Evolutionary conservation across 1,284 basidiomycete genomes (phyloP), one percentile per base, ranked within the genome.

Genomic region (Amylostereum areolatum): DNA sequence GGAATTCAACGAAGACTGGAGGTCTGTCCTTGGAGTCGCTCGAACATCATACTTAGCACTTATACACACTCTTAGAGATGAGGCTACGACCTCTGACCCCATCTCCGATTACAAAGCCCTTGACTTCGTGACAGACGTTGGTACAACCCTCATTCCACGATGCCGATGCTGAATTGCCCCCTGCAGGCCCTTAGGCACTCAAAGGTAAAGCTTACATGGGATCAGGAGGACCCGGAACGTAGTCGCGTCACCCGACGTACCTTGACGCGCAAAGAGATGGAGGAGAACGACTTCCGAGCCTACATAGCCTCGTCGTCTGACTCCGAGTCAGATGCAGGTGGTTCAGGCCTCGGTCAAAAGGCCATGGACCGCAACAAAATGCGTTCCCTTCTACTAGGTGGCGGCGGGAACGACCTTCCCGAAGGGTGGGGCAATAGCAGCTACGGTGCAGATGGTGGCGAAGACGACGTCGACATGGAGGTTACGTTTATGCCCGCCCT

Each of bases 171-270:
- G 31, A 49, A 30, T n/a, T 33, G 7, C 39, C 12, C 30, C 34
- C 27, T 40, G 2, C 56, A 96, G 91, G 95, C 95, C 5, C 80
- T 99, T n/a, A 87, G 97, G 6, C 95, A 99, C 66, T 99, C 97
- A 10, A 95, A 93, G 71, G 96, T 99, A 57, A 96, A 92, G 62
- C 77, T 99, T 28, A 98, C 96, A 7, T 99, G 97, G 97, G 97
- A 99, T 62, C 92, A 95, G 55, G 97, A 99, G 66, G 96, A 99
- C 60, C 86, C 92, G 2, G 89, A 96, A 62, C 86, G 97, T 18
- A 78, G 75, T 52, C 83, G 85, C 51, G 61, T 97, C 43, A 92
- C 92, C 8, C 82, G 94, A 46, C 81, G 92, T 39, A 70, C 77
- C 10, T 72, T 97, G 46, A 83, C 88, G 0, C 80, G 81, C 48